Conservation (phyloP, 495 filamentous ascomycete species). For the Xylaria longipes region DNA sequence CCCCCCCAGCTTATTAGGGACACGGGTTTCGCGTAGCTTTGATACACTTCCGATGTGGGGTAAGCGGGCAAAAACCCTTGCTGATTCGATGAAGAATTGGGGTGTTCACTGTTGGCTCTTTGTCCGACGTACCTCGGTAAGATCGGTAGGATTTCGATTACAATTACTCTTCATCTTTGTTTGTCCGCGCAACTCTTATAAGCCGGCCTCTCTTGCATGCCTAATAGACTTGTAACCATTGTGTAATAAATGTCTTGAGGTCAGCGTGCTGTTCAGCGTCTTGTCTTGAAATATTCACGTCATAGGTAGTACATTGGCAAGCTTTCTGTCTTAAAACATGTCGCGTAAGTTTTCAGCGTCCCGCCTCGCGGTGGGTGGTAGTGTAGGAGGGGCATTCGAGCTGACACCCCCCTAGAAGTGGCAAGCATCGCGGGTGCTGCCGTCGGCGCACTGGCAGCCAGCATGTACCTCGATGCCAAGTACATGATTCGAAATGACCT, state of each 20-base stretch:
- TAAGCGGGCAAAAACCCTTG: background rate
- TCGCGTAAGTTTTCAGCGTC: conserved; percentile 14
- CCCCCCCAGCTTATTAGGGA: background rate
- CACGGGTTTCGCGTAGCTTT: background rate
- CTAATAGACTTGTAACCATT: background rate
- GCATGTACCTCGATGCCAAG: conserved; percentile 27
- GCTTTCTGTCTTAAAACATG: background rate
- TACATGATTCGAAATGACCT: conserved; percentile 45
- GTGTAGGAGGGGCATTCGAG: background rate
- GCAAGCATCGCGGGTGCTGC: conserved; percentile 21
- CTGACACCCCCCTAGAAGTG: conserved; percentile 13
- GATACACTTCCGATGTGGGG: conserved; percentile 11
- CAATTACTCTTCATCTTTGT: background rate
- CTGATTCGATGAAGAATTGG: background rate
- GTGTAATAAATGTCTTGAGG: background rate
- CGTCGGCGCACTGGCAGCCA: conserved; percentile 21
- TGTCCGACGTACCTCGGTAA: background rate
- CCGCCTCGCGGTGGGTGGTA: background rate
- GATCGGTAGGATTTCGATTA: background rate
- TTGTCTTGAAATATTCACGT: background rate
- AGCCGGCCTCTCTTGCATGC: background rate
- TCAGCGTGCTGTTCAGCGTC: background rate
- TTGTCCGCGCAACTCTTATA: background rate
- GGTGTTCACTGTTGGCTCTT: conserved; percentile 1
- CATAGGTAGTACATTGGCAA: background rate